Evolutionary conservation across 495 filamentous ascomycete species (phyloP).

Genomic region (Penicillium verhagenii): DNA sequence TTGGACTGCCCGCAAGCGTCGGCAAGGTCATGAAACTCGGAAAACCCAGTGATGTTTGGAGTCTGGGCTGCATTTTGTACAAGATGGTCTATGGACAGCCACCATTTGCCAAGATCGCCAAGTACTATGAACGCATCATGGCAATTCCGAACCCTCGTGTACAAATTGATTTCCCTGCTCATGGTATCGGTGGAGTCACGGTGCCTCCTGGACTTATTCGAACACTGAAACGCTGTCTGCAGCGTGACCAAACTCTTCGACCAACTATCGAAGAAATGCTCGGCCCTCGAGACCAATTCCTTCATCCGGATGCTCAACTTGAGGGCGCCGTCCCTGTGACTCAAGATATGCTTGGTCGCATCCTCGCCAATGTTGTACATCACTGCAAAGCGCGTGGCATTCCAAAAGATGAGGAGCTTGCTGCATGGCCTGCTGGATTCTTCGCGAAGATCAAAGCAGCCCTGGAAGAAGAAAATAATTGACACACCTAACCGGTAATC

Average conservation of each 20-base stretch:
- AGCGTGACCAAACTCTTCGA: constrained; percentile 71
- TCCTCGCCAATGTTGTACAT: constrained; percentile 73
- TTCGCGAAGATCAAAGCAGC: constrained; percentile 62
- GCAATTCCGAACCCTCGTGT: constrained; percentile 89
- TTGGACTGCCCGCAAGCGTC: constrained; percentile 53
- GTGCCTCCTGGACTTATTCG: constrained; percentile 69
- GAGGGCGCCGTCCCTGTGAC: constrained; percentile 70
- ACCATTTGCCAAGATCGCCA: constrained; percentile 87
- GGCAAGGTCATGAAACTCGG: constrained; percentile 91
- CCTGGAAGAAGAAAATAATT: constrained; percentile 52
- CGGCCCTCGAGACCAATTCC: constrained; percentile 67
- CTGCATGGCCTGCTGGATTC: constrained; percentile 66
- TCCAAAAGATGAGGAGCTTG: constrained; percentile 70
- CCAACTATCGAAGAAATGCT: constrained; percentile 79
- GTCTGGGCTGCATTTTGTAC: constrained; percentile 91
- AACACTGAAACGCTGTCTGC: constrained; percentile 77
- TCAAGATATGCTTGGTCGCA: constrained; percentile 71
- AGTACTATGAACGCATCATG: constrained; percentile 69
- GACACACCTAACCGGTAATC: constrained; percentile 17
- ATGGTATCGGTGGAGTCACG: constrained; percentile 68
- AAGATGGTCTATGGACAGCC: constrained; percentile 95
- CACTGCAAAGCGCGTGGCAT: constrained; percentile 65
- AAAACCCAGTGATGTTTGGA: constrained; percentile 95
- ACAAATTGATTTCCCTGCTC: constrained; percentile 74
- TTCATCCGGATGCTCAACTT: constrained; percentile 68